Evolutionary conservation across 1,284 basidiomycete species (phyloP).

Genomic region (Polyporus tsugae): DNA sequence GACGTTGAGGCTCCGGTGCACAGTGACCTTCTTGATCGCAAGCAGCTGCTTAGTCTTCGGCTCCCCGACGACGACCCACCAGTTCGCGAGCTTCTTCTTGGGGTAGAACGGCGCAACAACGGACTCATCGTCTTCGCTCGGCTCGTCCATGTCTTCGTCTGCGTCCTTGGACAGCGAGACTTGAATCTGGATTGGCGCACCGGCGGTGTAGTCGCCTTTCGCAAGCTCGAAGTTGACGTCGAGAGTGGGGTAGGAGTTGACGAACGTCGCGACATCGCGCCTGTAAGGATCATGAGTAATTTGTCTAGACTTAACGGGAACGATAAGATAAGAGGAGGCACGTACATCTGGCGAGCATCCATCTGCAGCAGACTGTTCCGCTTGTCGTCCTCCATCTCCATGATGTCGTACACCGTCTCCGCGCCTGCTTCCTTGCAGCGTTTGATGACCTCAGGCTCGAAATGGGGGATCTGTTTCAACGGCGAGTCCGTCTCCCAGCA

Average conservation of each 20-base stretch:
- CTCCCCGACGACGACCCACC: slow-evolving; percentile 97
- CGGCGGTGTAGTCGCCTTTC: slow-evolving; percentile 85
- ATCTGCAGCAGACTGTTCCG: slow-evolving; percentile 87
- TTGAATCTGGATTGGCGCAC: slow-evolving; percentile 83
- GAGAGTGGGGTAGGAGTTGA: slow-evolving; percentile 93
- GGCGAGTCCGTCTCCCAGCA: slow-evolving; percentile 98
- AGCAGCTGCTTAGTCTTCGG: slow-evolving; percentile 77
- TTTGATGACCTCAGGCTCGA: slow-evolving; percentile 86
- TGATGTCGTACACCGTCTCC: slow-evolving; percentile 93
- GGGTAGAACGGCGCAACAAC: slow-evolving; percentile 96
- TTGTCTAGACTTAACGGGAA: not conserved
- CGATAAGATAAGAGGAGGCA: slow-evolving; percentile 14
- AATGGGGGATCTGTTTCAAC: slow-evolving; percentile 95
- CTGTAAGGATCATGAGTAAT: slow-evolving; percentile 47
- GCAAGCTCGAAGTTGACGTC: slow-evolving; percentile 88
- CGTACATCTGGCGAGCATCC: slow-evolving; percentile 87
- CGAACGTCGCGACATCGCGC: slow-evolving; percentile 91
- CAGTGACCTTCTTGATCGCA: slow-evolving; percentile 95
- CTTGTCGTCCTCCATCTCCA: slow-evolving; percentile 95
- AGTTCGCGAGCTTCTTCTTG: slow-evolving; percentile 89
- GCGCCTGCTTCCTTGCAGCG: slow-evolving; percentile 85
- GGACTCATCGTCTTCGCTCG: slow-evolving; percentile 70
- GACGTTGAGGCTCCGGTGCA: slow-evolving; percentile 79
- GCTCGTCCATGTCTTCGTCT: slow-evolving; percentile 79
- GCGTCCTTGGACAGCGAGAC: slow-evolving; percentile 86